Percentiles rank a stretch among this genome's conserved stretches.
Conservation (phyloP, 768 basidiomycete species). For the Termitomyces sp. region DNA sequence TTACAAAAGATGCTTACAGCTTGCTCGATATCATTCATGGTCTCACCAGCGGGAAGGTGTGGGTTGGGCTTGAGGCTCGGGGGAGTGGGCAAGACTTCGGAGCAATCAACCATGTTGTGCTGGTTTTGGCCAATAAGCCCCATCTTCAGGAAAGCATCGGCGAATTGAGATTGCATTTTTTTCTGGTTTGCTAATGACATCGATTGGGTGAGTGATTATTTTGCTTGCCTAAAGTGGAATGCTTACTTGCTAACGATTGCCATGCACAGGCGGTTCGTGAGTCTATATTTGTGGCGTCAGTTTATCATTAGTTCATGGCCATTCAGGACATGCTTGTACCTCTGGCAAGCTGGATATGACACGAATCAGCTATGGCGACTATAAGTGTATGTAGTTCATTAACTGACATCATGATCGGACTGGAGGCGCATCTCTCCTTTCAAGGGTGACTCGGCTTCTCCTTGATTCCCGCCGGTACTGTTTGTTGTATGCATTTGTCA, state of each 20-base stretch:
- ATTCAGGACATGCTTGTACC: background rate
- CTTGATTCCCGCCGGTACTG: background rate
- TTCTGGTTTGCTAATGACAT: background rate
- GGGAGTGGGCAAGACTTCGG: background rate
- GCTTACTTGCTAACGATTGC: conserved; percentile 1
- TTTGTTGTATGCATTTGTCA: background rate
- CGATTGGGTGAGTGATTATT: background rate
- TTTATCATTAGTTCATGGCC: too few species aligned
- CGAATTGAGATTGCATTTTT: conserved; percentile 1
- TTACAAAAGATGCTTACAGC: background rate
- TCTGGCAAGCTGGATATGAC: background rate
- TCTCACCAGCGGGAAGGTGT: background rate
- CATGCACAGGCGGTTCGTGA: background rate
- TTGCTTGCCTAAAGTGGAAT: background rate
- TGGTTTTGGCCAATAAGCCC: background rate
- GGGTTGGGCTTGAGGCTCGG: background rate
- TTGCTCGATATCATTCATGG: background rate
- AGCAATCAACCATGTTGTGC: background rate
- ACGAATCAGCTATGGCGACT: background rate
- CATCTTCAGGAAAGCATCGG: conserved; percentile 1
- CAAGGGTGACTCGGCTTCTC: background rate
- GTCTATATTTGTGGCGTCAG: conserved; percentile 1
- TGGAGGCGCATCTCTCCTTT: background rate
- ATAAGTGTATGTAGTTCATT: background rate
- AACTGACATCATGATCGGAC: background rate